These are phyloP conservation scores for Kazachstania bromeliacearum DNA, from an alignment of 805 yeast species.

Conservation along the genomic window DNA sequence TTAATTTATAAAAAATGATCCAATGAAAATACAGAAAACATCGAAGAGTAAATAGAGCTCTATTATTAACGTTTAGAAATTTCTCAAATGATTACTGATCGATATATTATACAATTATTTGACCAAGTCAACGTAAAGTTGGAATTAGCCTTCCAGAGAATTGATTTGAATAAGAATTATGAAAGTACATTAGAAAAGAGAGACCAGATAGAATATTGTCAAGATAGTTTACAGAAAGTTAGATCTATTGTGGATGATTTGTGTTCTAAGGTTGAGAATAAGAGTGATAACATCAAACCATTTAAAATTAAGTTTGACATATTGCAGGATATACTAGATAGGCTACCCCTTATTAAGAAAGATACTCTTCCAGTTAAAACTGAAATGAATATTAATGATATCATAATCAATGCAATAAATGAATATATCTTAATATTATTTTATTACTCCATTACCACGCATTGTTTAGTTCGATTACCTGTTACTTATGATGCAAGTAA, in stretches of 20 bases:
- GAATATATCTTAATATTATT: conserved; percentile 16
- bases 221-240: conserved; percentile 10
- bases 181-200: background rate
- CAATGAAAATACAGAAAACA: background rate
- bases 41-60: no score
- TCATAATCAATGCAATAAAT: conserved; percentile 3
- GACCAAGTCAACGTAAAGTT: background rate
- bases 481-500: conserved; percentile 12
- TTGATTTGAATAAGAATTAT: background rate
- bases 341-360: no score
- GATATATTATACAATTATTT: background rate
- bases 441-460: conserved; percentile 15
- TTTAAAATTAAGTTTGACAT: background rate
- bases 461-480: conserved; percentile 13
- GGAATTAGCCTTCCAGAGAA: background rate
- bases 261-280: background rate
- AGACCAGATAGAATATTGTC: conserved; percentile 6
- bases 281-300: no score
- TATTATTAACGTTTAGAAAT: no score
- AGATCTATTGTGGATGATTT: conserved; percentile 7
- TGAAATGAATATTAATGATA: background rate
- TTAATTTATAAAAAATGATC: no score
- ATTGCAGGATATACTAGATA: no score
- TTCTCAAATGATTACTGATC: background rate
- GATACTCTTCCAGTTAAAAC: no score